Conservation (phyloP, 176 grass and related monocot species). For the Saccharum officinarum region DNA sequence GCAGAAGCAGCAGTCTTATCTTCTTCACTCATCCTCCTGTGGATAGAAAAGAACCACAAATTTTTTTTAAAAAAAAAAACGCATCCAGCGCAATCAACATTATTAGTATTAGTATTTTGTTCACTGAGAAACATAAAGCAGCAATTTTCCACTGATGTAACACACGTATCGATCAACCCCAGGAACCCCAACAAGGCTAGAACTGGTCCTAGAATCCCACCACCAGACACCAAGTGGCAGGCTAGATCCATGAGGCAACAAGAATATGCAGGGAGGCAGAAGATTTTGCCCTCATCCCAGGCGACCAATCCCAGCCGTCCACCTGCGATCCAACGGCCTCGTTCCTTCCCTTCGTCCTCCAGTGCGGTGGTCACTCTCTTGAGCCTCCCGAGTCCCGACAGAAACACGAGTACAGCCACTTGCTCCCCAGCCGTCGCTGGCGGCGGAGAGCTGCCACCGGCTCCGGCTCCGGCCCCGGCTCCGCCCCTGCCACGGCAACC, state of each 20-base stretch:
- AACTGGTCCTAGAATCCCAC: neutral
- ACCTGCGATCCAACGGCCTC: neutral
- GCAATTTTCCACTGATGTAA: neutral
- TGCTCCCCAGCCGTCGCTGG: neutral
- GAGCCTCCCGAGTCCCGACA: neutral
- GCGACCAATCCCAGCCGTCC: neutral
- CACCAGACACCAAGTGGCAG: neutral
- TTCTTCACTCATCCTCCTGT: constrained; percentile 48
- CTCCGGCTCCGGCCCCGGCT: neutral
- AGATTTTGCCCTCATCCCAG: neutral
- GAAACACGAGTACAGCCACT: neutral
- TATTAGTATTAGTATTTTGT: neutral
- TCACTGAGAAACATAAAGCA: neutral
- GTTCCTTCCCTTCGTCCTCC: neutral
- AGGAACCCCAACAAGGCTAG: neutral
- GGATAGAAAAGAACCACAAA: neutral
- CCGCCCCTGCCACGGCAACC: neutral
- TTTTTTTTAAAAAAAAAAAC: neutral
- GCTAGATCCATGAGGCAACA: neutral
- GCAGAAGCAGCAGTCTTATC: constrained; percentile 26
- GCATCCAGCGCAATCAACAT: neutral
- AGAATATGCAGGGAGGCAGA: neutral
- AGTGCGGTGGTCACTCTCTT: neutral
- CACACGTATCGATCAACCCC: neutral
- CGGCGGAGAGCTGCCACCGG: neutral